These are phyloP conservation scores for Scheffersomyces titani DNA, from an alignment of 1,139 yeast genomes.

Conservation along the genomic window DNA sequence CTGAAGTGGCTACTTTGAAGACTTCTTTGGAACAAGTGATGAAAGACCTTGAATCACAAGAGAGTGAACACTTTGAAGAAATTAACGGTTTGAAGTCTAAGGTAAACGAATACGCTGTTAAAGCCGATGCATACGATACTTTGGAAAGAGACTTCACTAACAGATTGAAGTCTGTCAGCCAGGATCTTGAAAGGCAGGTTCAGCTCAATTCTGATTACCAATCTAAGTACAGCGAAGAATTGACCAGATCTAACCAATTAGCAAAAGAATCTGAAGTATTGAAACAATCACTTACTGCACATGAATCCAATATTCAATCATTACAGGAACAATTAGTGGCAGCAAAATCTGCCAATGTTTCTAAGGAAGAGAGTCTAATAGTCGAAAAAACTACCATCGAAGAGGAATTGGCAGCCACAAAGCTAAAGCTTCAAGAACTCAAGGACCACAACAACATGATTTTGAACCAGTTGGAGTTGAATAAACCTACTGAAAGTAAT, in stretches of 20 bases:
- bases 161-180: constrained; percentile 28
- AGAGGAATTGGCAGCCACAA: constrained; percentile 52
- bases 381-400: constrained; percentile 43
- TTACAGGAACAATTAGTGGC: constrained; percentile 27
- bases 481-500: constrained; percentile 17
- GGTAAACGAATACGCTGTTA: constrained; percentile 20
- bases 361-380: constrained; percentile 25
- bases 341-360: constrained; percentile 18
- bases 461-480: constrained; percentile 66
- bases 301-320: constrained; percentile 35
- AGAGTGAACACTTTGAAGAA: constrained; percentile 16
- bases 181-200: constrained; percentile 55
- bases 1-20: constrained; percentile 20
- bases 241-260: constrained; percentile 58
- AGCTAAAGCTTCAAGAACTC: constrained; percentile 54
- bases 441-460: constrained; percentile 67
- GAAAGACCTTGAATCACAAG: constrained; percentile 17
- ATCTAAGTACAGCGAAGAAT: constrained; percentile 58
- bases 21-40: constrained; percentile 14
- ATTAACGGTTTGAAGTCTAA: constrained; percentile 25
- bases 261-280: constrained; percentile 44
- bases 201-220: constrained; percentile 51
- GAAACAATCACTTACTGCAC: constrained; percentile 41
- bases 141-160: constrained; percentile 36
- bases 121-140: constrained; percentile 38